phyloP scores from a whole-genome alignment of 176 grass and related monocot species.

The Oryza glaberrima region DNA sequence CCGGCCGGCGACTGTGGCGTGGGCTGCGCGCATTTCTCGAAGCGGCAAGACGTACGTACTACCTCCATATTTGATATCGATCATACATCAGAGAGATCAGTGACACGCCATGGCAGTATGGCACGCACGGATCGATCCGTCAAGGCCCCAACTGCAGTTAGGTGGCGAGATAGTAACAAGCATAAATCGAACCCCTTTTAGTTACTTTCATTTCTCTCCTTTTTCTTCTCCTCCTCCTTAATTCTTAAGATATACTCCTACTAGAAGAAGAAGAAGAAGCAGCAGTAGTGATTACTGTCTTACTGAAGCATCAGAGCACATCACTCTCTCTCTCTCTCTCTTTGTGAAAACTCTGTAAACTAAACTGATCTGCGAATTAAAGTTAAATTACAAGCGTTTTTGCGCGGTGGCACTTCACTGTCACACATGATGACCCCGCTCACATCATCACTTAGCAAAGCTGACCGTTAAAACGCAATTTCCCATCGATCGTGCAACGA shows the following conservation, averaged over 20 bases:
- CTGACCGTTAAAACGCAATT: not conserved
- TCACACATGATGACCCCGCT: not conserved
- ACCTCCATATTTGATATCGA: not conserved
- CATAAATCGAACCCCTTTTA: not conserved
- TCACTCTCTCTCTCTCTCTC: too few relatives aligned
- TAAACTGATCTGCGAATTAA: not conserved
- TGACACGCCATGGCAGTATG: not conserved
- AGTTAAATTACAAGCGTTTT: not conserved
- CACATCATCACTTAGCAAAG: not conserved
- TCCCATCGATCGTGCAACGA: too few relatives aligned
- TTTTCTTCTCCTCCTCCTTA: not conserved
- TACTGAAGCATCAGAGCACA: not conserved
- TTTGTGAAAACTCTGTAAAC: not conserved
- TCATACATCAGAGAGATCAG: too few relatives aligned
- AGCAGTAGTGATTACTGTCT: not conserved
- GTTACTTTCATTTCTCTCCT: not conserved
- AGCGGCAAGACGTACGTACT: not conserved
- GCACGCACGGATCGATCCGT: not conserved
- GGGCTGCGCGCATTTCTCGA: not conserved
- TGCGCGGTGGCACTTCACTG: not conserved
- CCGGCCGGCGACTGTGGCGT: not conserved
- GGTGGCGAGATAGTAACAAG: not conserved
- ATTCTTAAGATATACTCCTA: not conserved
- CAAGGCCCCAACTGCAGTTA: not conserved
- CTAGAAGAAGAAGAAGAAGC: not conserved